Evolutionary conservation across 2,329 filamentous ascomycete species (phyloP).

Genomic region (Monosporascus sp.): DNA sequence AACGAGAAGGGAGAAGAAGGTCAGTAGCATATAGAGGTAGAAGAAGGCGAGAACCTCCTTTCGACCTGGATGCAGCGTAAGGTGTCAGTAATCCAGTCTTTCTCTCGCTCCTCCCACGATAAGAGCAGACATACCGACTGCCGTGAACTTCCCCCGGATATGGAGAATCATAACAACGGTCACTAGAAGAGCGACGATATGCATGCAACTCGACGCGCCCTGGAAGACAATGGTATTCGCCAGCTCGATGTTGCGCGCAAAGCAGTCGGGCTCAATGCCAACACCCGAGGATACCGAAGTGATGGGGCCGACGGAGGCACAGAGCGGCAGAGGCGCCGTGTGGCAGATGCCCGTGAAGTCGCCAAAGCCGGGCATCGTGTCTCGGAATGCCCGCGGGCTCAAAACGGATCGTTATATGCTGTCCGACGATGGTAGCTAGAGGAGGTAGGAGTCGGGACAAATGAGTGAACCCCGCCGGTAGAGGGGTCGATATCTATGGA

Average conservation of each 20-base stretch:
- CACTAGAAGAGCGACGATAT: conserved; percentile 87
- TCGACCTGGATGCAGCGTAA: conserved; percentile 38
- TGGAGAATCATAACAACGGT: conserved; percentile 97
- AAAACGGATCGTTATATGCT: background rate
- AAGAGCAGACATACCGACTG: conserved; percentile 64
- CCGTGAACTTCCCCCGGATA: conserved; percentile 95
- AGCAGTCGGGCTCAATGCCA: conserved; percentile 86
- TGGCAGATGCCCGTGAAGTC: conserved; percentile 84
- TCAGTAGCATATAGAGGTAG: conserved; percentile 90
- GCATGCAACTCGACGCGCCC: conserved; percentile 82
- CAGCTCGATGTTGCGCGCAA: conserved; percentile 88
- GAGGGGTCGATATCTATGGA: too few relatives aligned
- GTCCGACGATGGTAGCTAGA: background rate
- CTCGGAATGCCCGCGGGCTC: background rate
- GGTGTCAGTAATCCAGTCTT: conserved; percentile 6
- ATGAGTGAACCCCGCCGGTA: background rate
- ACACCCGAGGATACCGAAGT: conserved; percentile 60
- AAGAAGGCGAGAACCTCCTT: conserved; percentile 83
- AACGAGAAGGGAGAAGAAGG: conserved; percentile 80
- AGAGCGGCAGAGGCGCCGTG: conserved; percentile 80
- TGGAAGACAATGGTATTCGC: conserved; percentile 99
- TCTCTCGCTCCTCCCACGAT: background rate
- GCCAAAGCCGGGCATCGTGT: conserved; percentile 74
- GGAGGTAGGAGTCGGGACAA: background rate
- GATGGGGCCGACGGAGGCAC: conserved; percentile 74